phyloP scores from a whole-genome alignment of 2,329 filamentous ascomycete species.

The Akanthomyces muscarius region DNA sequence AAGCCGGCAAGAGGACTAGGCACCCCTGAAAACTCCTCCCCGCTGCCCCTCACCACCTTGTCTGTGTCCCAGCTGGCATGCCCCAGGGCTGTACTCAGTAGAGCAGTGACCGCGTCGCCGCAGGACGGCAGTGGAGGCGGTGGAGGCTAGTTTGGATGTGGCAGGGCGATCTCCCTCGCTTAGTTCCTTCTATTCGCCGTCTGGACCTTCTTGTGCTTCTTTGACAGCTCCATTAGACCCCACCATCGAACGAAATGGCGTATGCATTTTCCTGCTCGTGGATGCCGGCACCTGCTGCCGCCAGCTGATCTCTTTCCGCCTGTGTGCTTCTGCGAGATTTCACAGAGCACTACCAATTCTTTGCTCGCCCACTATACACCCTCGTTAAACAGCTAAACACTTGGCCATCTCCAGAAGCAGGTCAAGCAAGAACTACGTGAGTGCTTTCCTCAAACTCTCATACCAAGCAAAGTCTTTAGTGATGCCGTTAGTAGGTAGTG shows the following conservation, averaged over 20 bases:
- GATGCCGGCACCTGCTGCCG: not conserved
- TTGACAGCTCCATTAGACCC: slow-evolving; percentile 11
- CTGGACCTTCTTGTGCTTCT: slow-evolving; percentile 7
- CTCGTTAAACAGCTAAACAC: not conserved
- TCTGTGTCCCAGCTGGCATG: slow-evolving; percentile 10
- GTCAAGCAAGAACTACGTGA: not conserved
- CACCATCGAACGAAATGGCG: not conserved
- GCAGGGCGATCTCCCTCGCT: slow-evolving; percentile 15
- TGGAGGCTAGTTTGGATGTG: not conserved
- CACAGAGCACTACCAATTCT: not conserved
- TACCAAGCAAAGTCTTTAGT: not conserved
- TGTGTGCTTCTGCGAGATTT: not conserved
- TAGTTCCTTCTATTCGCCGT: slow-evolving; percentile 9
- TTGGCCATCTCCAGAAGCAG: not conserved
- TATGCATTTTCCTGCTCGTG: not conserved
- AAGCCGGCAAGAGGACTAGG: not conserved
- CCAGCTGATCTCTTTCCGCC: not conserved
- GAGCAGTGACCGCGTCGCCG: not conserved
- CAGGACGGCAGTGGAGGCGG: not conserved
- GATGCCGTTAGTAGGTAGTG: not conserved
- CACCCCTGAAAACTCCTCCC: not conserved
- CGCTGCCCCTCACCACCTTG: slow-evolving; percentile 11
- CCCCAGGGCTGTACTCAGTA: not conserved
- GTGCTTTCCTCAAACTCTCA: no score
- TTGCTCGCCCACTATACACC: not conserved